Base-by-base conservation (phyloP, 768 basidiomycete species). In the Peribolospora kevripleyi region DNA sequence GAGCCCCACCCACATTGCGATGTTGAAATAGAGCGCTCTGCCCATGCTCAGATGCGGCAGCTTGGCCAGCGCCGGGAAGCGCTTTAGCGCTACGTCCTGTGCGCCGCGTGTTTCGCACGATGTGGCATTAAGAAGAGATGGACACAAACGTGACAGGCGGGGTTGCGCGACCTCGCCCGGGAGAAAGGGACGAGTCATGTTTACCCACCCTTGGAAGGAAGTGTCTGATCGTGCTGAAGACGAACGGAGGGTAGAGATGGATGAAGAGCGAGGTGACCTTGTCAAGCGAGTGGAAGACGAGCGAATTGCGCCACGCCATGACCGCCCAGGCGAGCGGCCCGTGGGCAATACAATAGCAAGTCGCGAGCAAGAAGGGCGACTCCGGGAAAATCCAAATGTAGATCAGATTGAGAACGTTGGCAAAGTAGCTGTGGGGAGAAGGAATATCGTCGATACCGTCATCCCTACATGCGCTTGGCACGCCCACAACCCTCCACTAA, bases 221-320 rank as follows among this genome's bases (percentile, higher is more conserved):
- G 25, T 25, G 25, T 25, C 61, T 52, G 54, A 97, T 87, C 36
- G 88, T 81, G 10, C 85, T 88, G 62, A 98, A 84, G 3, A 81
- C 79, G 58, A 91, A 77, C 0, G 93, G 85, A 0, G 84, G 76
- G 64, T 93, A 95, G 55, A 97, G 81, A 65, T 98, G 93, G 41
- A 98, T 77, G 70, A 90, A 97, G 37, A 98, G 70, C 7, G 83
- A 86, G 13, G 84, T 95, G 64, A 95, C 84, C 68, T 97, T 97
- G 67, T 98, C 93, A 54, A 78, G 75, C 63, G 91, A 88, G 63
- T 98, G 93, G 70, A 98, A 98, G 3, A 98, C 93, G 36, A 98
- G 77, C 60, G 85, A 90, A 64, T 98, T 98, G 58, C 93, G 75
- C 93, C 93, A 98, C 7, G 91, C 95, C 61, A 48, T 10, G 10